Conservation (phyloP, 441 rosid genomes). For the Mallotus japonicus region DNA sequence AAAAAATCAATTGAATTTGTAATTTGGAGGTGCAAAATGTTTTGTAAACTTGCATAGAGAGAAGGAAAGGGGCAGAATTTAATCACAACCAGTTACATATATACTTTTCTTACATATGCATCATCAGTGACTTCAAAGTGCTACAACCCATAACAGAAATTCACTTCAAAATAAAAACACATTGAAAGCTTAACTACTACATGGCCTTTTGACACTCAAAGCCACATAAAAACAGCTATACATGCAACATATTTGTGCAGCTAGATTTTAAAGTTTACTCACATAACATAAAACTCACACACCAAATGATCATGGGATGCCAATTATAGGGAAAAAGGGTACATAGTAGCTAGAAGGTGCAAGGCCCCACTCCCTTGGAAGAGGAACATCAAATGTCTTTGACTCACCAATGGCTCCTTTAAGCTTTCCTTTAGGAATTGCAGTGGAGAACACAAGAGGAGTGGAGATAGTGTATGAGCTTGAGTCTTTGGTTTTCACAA, state of each 20-base stretch:
- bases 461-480: slow-evolving; percentile 47
- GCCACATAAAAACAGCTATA: background rate
- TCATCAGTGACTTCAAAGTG: background rate
- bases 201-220: background rate
- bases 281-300: too few relatives aligned
- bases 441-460: slow-evolving; percentile 57
- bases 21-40: too few relatives aligned
- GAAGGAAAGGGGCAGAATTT: too few relatives aligned
- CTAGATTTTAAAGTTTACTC: background rate
- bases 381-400: slow-evolving; percentile 69
- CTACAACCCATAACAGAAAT: background rate
- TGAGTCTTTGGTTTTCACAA: slow-evolving; percentile 31
- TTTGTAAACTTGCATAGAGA: too few relatives aligned
- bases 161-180: background rate
- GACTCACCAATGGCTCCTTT: slow-evolving; percentile 40
- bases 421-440: slow-evolving; percentile 34
- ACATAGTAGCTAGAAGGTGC: slow-evolving; percentile 79
- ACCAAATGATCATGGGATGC: slow-evolving; percentile 52
- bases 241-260: too few relatives aligned
- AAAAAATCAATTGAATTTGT: too few relatives aligned
- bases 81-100: too few relatives aligned
- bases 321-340: slow-evolving; percentile 82
- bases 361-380: slow-evolving; percentile 85
- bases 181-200: background rate
- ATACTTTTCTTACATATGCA: too few relatives aligned